These are phyloP conservation scores for Scheffersomyces spartinae DNA, from an alignment of 805 yeast species.

Conservation along the genomic window DNA sequence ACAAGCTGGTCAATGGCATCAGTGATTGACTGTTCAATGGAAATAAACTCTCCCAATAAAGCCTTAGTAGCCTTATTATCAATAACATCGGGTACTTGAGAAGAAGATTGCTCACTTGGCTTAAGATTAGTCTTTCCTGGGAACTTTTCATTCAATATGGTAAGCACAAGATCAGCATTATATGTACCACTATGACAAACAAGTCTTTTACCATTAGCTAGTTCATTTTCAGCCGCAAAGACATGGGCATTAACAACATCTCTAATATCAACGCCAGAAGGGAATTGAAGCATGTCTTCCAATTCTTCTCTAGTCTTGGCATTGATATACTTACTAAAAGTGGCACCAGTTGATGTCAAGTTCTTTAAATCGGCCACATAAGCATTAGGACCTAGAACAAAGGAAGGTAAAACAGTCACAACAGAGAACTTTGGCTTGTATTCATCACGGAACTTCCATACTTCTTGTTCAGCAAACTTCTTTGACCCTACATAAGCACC, in stretches of 20 bases:
- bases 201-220: slow-evolving; percentile 5
- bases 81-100: too few species aligned
- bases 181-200: slow-evolving; percentile 7
- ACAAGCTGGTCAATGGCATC: too few species aligned
- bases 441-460: slow-evolving; percentile 9
- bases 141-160: slow-evolving; percentile 9
- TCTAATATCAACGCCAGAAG: slow-evolving; percentile 10
- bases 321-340: slow-evolving; percentile 3
- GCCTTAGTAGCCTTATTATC: too few species aligned
- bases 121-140: slow-evolving; percentile 12
- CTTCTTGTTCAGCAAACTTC: too few species aligned
- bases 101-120: too few species aligned
- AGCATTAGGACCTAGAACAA: slow-evolving; percentile 15
- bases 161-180: too few species aligned
- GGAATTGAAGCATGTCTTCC: slow-evolving; percentile 3
- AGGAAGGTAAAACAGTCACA: slow-evolving; percentile 11
- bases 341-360: neutral
- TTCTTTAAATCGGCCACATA: slow-evolving; percentile 4
- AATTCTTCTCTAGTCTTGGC: slow-evolving; percentile 13
- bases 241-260: slow-evolving; percentile 13
- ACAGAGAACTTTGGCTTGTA: slow-evolving; percentile 3
- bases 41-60: too few species aligned
- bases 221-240: slow-evolving; percentile 7
- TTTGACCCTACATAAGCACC: slow-evolving; percentile 6
- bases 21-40: too few species aligned